Evolutionary conservation across 2,329 filamentous ascomycete genomes (phyloP).

Genomic region (Fusarium brevicatenulatum): DNA sequence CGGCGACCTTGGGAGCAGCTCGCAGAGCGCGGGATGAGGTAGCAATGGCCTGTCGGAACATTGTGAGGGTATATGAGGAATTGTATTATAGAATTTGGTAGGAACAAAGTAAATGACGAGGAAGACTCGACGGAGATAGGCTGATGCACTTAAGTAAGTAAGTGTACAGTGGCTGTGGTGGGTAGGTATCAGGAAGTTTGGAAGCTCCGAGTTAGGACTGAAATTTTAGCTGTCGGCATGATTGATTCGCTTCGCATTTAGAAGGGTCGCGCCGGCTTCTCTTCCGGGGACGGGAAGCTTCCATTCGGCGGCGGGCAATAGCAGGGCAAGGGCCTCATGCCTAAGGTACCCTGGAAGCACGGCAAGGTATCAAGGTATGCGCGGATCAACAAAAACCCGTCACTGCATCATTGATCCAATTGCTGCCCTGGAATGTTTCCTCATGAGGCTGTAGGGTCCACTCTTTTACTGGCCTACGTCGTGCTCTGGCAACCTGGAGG

Average conservation of each 20-base stretch:
- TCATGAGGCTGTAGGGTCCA: constrained; percentile 21
- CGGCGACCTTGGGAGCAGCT: constrained; percentile 51
- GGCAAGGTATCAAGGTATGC: background rate
- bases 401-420: constrained; percentile 25
- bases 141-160: constrained; percentile 34
- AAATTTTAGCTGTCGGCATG: constrained; percentile 48
- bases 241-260: constrained; percentile 23
- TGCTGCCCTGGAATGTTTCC: background rate
- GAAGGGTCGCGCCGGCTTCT: constrained; percentile 41
- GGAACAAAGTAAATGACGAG: constrained; percentile 4
- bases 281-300: constrained; percentile 36
- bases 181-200: constrained; percentile 43
- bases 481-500: constrained; percentile 52
- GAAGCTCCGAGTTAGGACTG: constrained; percentile 36
- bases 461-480: constrained; percentile 45
- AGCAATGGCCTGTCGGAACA: constrained; percentile 59
- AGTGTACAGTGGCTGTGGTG: constrained; percentile 32
- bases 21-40: constrained; percentile 57
- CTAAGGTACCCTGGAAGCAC: background rate
- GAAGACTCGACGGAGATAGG: constrained; percentile 12
- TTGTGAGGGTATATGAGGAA: constrained; percentile 41
- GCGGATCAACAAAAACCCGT: constrained; percentile 48
- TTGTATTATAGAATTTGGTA: constrained; percentile 8
- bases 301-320: constrained; percentile 11
- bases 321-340: constrained; percentile 9